Conservation (phyloP, 2,329 filamentous ascomycete genomes). For the Alternaria gansuensis region DNA sequence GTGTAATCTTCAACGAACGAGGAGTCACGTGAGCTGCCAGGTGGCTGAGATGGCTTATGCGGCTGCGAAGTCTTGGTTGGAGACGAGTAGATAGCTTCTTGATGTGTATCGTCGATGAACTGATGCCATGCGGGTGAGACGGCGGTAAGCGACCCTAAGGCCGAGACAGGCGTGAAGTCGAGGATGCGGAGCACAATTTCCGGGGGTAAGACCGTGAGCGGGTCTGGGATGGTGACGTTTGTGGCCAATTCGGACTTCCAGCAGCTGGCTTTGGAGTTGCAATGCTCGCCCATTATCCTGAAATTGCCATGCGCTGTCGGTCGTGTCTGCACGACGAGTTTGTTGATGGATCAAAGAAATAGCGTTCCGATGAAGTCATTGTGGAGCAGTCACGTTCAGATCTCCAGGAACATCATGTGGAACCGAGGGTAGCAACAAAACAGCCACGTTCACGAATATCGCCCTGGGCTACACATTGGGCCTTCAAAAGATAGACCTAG, state of each 20-base stretch:
- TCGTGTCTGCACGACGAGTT: constrained; percentile 7
- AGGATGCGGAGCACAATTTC: constrained; percentile 22
- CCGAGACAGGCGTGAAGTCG: constrained; percentile 17
- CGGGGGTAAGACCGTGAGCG: constrained; percentile 17
- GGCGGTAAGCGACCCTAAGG: constrained; percentile 9
- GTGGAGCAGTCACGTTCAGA: constrained; percentile 19
- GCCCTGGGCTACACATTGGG: background rate
- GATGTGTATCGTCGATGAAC: constrained; percentile 18
- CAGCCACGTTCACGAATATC: background rate
- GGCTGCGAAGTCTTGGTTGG: constrained; percentile 12
- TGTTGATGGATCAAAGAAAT: constrained; percentile 7
- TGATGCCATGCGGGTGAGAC: constrained; percentile 18
- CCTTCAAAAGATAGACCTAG: background rate
- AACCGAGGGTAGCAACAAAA: background rate
- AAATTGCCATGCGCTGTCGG: background rate
- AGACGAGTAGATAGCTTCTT: constrained; percentile 15
- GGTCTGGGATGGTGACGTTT: background rate
- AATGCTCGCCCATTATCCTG: background rate
- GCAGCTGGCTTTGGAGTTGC: background rate
- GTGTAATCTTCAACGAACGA: constrained; percentile 10
- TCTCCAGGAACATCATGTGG: background rate
- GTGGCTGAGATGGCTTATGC: background rate
- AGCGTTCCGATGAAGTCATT: constrained; percentile 20
- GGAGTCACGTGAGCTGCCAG: constrained; percentile 9
- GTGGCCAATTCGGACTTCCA: background rate